Conservation (phyloP, 345 rosid species). For the Boechera stricta region DNA sequence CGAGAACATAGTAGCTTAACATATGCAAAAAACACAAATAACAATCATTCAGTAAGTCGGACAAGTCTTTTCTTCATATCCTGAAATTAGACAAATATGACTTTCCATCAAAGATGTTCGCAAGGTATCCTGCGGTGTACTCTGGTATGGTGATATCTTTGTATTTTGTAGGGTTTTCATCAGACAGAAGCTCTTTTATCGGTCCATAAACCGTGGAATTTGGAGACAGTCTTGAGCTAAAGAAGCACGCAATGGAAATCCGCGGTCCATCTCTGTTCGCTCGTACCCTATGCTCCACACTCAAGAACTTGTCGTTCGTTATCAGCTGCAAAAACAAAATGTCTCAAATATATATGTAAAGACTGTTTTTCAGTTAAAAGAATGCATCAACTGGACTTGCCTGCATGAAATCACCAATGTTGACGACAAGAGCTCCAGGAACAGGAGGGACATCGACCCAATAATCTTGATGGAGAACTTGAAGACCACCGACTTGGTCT, state of each 20-base stretch:
- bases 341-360: not conserved
- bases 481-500: conserved; percentile 52
- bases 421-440: conserved; percentile 47
- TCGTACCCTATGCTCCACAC: conserved; percentile 40
- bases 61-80: not conserved
- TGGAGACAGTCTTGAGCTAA: conserved; percentile 26
- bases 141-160: conserved; percentile 30
- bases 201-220: conserved; percentile 36
- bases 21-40: not conserved
- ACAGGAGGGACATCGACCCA: conserved; percentile 48
- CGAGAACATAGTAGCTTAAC: not conserved
- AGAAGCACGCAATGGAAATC: conserved; percentile 38
- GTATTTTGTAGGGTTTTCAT: conserved; percentile 32
- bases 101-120: conserved; percentile 2
- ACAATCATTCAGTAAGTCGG: not conserved
- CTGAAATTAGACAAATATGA: not conserved
- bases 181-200: conserved; percentile 32
- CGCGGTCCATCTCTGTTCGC: conserved; percentile 26
- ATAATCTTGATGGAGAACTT: conserved; percentile 42
- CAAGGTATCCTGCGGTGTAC: conserved; percentile 29
- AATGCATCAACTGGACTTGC: not conserved
- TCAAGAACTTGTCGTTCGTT: conserved; percentile 37
- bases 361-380: not conserved
- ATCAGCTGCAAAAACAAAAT: conserved; percentile 17
- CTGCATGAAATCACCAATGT: conserved; percentile 50